A percentile compares a stretch with the other conserved stretches of the same genome.
Conservation (phyloP, 2,329 filamentous ascomycete species). For the Arthroderma uncinatum region DNA sequence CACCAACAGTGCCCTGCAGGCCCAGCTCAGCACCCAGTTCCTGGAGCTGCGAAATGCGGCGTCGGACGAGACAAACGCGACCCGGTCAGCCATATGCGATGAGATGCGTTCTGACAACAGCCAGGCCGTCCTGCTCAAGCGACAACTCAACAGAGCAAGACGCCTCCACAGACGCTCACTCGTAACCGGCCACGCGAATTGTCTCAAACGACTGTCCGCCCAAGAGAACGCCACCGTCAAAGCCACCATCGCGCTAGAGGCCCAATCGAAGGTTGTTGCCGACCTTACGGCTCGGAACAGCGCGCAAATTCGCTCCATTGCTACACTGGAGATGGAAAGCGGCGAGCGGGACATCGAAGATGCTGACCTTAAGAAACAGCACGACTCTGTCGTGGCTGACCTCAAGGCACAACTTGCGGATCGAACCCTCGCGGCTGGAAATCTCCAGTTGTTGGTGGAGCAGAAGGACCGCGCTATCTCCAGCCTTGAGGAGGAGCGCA, state of each 20-base stretch:
- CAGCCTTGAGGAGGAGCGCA: neutral
- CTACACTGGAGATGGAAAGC: neutral
- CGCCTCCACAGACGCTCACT: slow-evolving; percentile 2
- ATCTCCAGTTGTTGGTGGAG: neutral
- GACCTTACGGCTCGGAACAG: neutral
- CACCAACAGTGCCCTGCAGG: slow-evolving; percentile 6
- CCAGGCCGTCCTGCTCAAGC: slow-evolving; percentile 3
- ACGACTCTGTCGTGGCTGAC: neutral
- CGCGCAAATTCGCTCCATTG: neutral
- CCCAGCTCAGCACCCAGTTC: neutral
- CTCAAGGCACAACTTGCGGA: neutral
- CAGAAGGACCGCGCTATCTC: neutral
- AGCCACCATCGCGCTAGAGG: neutral
- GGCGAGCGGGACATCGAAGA: slow-evolving; percentile 3
- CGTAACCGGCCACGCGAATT: neutral
- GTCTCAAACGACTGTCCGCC: neutral
- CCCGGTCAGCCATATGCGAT: neutral
- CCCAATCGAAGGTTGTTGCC: neutral
- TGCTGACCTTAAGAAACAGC: neutral
- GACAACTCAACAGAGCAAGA: slow-evolving; percentile 6
- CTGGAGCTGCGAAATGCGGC: slow-evolving; percentile 6
- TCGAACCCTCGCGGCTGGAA: neutral
- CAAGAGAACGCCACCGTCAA: neutral
- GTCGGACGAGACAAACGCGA: neutral
- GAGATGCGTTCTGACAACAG: slow-evolving; percentile 1